Evolutionary conservation across 176 grass and related monocot species (phyloP).

Genomic region (Carex kokanica): DNA sequence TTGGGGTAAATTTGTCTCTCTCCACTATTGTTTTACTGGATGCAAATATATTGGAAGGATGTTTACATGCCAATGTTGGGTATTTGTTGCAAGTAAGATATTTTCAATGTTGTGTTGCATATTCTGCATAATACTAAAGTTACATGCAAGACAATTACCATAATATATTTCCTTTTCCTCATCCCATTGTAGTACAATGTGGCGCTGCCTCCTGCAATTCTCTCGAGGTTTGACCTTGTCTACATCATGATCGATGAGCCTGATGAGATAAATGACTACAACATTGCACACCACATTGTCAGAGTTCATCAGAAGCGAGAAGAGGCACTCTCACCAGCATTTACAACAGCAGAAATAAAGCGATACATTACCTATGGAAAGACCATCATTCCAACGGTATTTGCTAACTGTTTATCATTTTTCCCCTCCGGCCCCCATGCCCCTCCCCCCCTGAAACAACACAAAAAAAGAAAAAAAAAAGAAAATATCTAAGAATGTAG

Average conservation of each 20-base stretch:
- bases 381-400: conserved; percentile 88
- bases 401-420: conserved; percentile 6
- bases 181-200: conserved; percentile 76
- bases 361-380: conserved; percentile 81
- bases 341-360: conserved; percentile 85
- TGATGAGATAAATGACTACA: conserved; percentile 94
- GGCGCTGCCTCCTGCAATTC: conserved; percentile 86
- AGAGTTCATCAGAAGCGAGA: conserved; percentile 95
- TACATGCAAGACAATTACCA: neutral
- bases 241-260: conserved; percentile 99
- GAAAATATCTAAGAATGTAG: neutral
- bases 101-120: neutral
- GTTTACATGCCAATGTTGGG: neutral
- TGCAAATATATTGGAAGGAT: neutral
- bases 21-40: neutral
- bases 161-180: neutral
- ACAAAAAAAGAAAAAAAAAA: neutral
- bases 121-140: neutral
- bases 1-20: neutral
- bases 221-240: conserved; percentile 98
- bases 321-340: conserved; percentile 86
- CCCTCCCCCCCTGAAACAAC: neutral
- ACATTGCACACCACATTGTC: conserved; percentile 98
- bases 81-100: neutral
- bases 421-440: neutral